Evolutionary conservation across 305 asterid species (phyloP).

Genomic region (Ruellia speciosa): DNA sequence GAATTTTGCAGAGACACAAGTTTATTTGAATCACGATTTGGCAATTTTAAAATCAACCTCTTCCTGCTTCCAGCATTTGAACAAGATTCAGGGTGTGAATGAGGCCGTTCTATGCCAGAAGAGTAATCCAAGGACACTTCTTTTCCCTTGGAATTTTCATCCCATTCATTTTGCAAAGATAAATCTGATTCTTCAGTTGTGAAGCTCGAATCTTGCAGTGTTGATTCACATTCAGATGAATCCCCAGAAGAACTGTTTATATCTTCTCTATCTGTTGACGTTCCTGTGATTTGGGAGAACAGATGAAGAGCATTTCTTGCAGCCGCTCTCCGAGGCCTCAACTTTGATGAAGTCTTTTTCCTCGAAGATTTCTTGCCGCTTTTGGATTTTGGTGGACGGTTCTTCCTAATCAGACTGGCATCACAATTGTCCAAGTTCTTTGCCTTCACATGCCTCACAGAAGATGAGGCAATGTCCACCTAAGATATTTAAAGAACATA

Average conservation of each 20-base stretch:
- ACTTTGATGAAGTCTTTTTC: constrained; percentile 55
- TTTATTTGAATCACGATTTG: constrained; percentile 63
- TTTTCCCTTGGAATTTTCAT: constrained; percentile 63
- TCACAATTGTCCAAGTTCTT: constrained; percentile 78
- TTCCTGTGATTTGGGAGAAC: constrained; percentile 83
- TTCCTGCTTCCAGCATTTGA: constrained; percentile 46
- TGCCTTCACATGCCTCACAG: constrained; percentile 93
- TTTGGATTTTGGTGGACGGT: constrained; percentile 47
- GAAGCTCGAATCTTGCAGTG: constrained; percentile 53
- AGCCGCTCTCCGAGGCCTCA: constrained; percentile 95
- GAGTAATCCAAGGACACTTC: constrained; percentile 46
- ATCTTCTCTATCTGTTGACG: constrained; percentile 69
- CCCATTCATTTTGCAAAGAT: constrained; percentile 43
- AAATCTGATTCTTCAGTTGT: constrained; percentile 73
- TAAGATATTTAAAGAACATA: constrained; percentile 25
- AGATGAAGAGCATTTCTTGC: constrained; percentile 93
- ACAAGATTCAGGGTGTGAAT: constrained; percentile 35
- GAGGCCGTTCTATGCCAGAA: constrained; percentile 34
- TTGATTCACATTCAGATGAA: constrained; percentile 65
- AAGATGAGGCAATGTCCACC: constrained; percentile 78
- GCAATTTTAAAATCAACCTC: constrained; percentile 74
- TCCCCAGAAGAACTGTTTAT: constrained; percentile 43
- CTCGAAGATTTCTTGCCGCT: constrained; percentile 44
- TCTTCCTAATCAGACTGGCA: constrained; percentile 34
- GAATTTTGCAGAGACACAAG: constrained; percentile 26